A percentile compares a stretch with the other conserved stretches of the same genome.
Evolutionary conservation across 768 basidiomycete genomes (phyloP).

Genomic region (Agaricus subrufescens): DNA sequence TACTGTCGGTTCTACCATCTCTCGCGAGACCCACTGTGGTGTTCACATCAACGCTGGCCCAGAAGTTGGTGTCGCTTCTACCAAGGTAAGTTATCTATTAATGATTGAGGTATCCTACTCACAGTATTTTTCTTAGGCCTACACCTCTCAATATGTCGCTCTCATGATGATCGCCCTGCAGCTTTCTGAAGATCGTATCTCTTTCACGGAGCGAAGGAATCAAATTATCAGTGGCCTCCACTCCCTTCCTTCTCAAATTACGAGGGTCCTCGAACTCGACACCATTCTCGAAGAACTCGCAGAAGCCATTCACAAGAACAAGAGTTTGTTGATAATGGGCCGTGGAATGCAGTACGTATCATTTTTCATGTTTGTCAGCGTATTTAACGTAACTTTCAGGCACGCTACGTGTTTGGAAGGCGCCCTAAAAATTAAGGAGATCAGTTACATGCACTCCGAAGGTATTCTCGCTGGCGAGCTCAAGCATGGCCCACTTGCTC

Average conservation of each 20-base stretch:
- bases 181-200: constrained; percentile 95
- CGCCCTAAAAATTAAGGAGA: constrained; percentile 99
- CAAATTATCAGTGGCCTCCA: constrained; percentile 93
- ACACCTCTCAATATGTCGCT: constrained; percentile 98
- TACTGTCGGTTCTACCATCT: constrained; percentile 96
- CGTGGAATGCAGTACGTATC: constrained; percentile 86
- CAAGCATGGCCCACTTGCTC: constrained; percentile 96
- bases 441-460: constrained; percentile 87
- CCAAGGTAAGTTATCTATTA: constrained; percentile 57
- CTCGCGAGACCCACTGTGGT: constrained; percentile 98
- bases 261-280: constrained; percentile 80
- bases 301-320: constrained; percentile 71
- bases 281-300: constrained; percentile 75
- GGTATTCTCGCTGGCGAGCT: constrained; percentile 97
- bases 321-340: constrained; percentile 93
- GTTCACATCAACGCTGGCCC: constrained; percentile 99
- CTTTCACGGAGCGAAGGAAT: constrained; percentile 83
- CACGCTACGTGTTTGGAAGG: constrained; percentile 98
- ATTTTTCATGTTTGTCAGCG: not conserved
- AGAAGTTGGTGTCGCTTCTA: constrained; percentile 98
- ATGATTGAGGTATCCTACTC: not conserved
- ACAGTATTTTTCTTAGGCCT: constrained; percentile 52
- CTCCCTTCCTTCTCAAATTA: constrained; percentile 85
- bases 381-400: constrained; percentile 26
- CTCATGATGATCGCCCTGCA: constrained; percentile 98